Base-by-base conservation (phyloP, 306 rosid genomes). In the Pyrus betulifolia region DNA sequence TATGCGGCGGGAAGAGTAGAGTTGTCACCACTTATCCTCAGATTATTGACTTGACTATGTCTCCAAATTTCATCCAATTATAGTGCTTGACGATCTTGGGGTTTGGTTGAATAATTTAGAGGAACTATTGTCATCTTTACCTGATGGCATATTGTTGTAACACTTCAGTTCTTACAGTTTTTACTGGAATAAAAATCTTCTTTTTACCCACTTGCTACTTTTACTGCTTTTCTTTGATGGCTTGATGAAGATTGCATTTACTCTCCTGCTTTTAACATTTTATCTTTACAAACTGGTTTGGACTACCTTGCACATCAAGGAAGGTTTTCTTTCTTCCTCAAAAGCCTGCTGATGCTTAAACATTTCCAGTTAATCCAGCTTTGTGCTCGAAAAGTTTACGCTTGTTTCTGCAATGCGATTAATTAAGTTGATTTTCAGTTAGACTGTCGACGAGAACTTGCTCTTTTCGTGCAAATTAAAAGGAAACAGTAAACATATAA, bases 31-130 rank as follows among this genome's bases (percentile, higher is more conserved):
- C 59, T 76, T 69, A 71, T 75, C 74, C 81, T 77, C 82, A 85
- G 83, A 86, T 87, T 71, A 80, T 93, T 31, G 98, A 93, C 85
- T 79, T 93, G 76, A 93, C 96, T 19, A 79, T 51, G 79, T 91
- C 98, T 75, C 98, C 98, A 28, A 84, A 62, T 71, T 88, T 91
- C 80, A 77, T 93, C 69, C 97, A 84, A 67, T 67, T 93, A 62
- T 90, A 85, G 82, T 57, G 67, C 15, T 54, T 55, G 67, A 22
- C 6, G 5, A 35, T 58, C 15, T 57, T 22, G 33, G 58, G 25
- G 35, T 57, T 22, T 57, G 67, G 44, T 72, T 4, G 33, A 72
- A 25, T 31, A 12, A 15, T 57, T 72, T 8, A n/a, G 67, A 38
- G 28, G 65, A 31, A 45, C 35, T 38, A 17, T 59, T 38, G 58